Evolutionary conservation across 352 stramenopile genomes (phyloP), one percentile per base, ranked within the genome.

Genomic region (Globisporangium heterothallicum): DNA sequence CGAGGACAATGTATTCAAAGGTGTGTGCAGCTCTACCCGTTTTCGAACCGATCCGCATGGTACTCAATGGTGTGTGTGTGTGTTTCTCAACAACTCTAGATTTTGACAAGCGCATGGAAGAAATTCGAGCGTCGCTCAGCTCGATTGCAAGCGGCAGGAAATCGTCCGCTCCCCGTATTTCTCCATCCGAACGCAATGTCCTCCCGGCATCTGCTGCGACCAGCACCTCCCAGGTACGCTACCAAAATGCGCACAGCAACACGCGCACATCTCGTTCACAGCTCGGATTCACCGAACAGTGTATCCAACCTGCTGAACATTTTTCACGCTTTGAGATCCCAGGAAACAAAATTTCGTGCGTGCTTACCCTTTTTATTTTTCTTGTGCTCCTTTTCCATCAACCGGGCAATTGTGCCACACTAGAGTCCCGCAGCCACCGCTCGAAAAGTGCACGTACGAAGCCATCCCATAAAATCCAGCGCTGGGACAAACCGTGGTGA

Each of bases 61-160:
- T 19, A 34, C 26, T 57, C 2, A 36, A 13, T 8, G 30, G 2
- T 36, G 3, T 10, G 19, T 40, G 16, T 35, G 4, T 52, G 56
- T 42, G 43, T 44, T 52, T 16, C 59, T 54, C 14, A 55, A 21
- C 18, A n/a, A n/a, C n/a, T n/a, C n/a, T n/a, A 86, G 78, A 86
- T 51, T 85, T 86, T 36, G 78, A 88, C 50, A 67, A 67, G 43
- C 72, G 78, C 5, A 88, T 88, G 78, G 74, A 86, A 50, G 68
- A 88, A 53, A 85, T 86, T 26, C 78, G 78, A 1, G 64, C 64
- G 40, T 88, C 78, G 4, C 55, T 88, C 18, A 82, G 74, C 19
- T 61, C 70, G 26, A 82, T 88, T 16, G 70, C 74, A 3, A 62
- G 54, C 24, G 64, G 67, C 9, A 59, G 58, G 35, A 60, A 53